Percentiles rank a stretch among this genome's conserved stretches.
Conservation (phyloP, 169 alveolate genomes). For the Babesia gibsoni region DNA sequence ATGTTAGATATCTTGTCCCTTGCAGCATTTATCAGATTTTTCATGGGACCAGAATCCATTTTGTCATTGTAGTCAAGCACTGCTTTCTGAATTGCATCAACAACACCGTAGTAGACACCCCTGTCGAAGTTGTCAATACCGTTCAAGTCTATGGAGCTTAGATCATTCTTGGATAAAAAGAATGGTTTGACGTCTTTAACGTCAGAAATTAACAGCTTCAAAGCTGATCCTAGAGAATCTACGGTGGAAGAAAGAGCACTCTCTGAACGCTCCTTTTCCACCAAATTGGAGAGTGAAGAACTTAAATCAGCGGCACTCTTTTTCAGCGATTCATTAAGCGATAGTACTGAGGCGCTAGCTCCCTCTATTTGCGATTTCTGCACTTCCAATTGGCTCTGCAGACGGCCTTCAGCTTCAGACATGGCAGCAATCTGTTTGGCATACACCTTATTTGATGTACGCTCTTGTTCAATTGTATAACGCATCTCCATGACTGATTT, state of each 20-base stretch:
- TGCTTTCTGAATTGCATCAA: constrained; percentile 23
- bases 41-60: neutral
- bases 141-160: constrained; percentile 13
- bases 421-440: constrained; percentile 10
- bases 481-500: constrained; percentile 42
- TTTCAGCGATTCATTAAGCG: constrained; percentile 22
- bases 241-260: constrained; percentile 3
- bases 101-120: constrained; percentile 1
- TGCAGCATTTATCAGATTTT: neutral
- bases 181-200: constrained; percentile 19
- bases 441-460: constrained; percentile 27
- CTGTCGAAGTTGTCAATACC: constrained; percentile 9
- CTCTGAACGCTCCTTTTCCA: constrained; percentile 24
- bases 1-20: constrained; percentile 27
- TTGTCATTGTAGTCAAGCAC: neutral
- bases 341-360: constrained; percentile 37
- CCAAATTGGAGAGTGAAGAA: neutral
- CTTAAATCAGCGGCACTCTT: constrained; percentile 22
- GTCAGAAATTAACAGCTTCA: neutral
- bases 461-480: constrained; percentile 49
- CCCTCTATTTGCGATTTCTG: constrained; percentile 27
- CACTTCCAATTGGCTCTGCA: constrained; percentile 20
- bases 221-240: neutral
- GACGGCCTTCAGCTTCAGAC: constrained; percentile 34
- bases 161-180: neutral